Conservation (phyloP, 208 protist genomes). For the Wallacemonas rigidus region DNA sequence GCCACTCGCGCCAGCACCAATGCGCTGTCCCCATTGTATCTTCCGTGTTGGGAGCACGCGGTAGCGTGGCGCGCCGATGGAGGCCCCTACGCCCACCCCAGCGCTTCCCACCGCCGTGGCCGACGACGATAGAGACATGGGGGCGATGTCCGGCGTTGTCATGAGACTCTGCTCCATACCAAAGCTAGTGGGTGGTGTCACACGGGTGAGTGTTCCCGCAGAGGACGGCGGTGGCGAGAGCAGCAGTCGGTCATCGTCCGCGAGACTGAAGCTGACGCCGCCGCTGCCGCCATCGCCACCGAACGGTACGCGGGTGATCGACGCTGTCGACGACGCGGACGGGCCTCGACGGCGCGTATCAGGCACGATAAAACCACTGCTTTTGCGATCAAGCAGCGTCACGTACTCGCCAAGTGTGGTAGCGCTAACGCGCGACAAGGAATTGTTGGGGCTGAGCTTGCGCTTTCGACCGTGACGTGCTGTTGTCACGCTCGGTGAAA, state of each 20-base stretch:
- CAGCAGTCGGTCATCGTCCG: slow-evolving; percentile 4
- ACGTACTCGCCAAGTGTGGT: slow-evolving; percentile 7
- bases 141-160: not conserved
- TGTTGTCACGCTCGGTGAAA: not conserved
- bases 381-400: not conserved
- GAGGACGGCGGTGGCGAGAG: not conserved
- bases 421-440: not conserved
- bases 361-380: slow-evolving; percentile 7
- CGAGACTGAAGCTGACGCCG: not conserved
- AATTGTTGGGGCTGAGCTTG: not conserved
- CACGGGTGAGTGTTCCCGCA: not conserved
- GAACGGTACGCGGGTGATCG: not conserved
- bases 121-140: not conserved
- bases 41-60: slow-evolving; percentile 45
- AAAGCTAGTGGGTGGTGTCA: not conserved
- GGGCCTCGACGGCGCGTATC: not conserved
- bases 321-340: not conserved
- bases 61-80: slow-evolving; percentile 15
- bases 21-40: slow-evolving; percentile 60
- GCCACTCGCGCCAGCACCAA: slow-evolving; percentile 60
- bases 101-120: not conserved
- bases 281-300: not conserved
- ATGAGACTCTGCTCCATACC: not conserved
- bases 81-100: not conserved
- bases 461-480: slow-evolving; percentile 4